Base-by-base conservation (phyloP, 352 stramenopile species). In the Blastocystis sp. region DNA sequence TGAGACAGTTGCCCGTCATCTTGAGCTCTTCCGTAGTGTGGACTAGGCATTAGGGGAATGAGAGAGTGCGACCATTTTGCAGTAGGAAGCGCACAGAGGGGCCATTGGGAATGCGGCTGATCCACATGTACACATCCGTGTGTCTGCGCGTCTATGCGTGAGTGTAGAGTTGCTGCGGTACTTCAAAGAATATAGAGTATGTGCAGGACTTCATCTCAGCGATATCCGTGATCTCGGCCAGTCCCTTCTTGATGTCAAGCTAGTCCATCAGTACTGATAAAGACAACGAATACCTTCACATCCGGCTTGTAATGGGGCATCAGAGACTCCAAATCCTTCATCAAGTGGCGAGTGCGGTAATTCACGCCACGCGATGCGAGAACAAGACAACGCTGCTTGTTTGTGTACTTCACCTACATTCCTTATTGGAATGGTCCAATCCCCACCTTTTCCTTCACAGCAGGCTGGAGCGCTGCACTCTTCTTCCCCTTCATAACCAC, bases 1-100 rank as follows among this genome's bases (percentile, higher is more conserved):
- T 94, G 84, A 99, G 94, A 79, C 95, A 97, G 90, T 99, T 99
- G 71, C 97, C 97, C 40, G 96, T 99, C 89, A 99, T 93, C 92
- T 97, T 97, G 60, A 99, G 92, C 91, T 99, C 97, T 90, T 99
- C 97, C 96, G 99, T 99, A 40, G 97, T 99, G 92, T 99, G 96
- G 87, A 99, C 94, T 94, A 88, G 43, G 5, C 23, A 79, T 0
- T 66, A 2, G 40, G 0, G 81, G 17, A 60, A 5, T 62, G 19
- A 62, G 5, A 41, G 48, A 59, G 0, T 90, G 90, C 38, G n/a
- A 93, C 92, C 91, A 90, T 99, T 99, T 59, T 97, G 94, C 56
- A 99, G 93, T 84, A 98, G 94, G 91, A 99, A 99, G 89, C 98
- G 98, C 82, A 94, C 94, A 48, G 93, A 97, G 38, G 97, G 97